Evolutionary conservation across 139 green algal genomes (phyloP), one percentile per base, ranked within the genome.

Genomic region (Chlorella vulgaris): DNA sequence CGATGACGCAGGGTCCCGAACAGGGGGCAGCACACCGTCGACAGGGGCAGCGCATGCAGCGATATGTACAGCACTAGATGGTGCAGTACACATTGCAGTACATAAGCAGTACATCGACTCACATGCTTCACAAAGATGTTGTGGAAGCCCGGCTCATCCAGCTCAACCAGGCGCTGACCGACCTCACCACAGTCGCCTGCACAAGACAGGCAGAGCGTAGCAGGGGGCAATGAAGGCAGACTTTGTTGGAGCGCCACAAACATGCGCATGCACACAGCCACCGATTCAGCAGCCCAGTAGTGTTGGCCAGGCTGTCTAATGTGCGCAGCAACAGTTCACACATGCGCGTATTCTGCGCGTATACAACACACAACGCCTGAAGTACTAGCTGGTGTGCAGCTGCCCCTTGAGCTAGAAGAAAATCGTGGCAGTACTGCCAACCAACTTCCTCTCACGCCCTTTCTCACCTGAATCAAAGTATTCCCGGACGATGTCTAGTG

Each of bases 121-220:
- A 90, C 90, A 50, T 92, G 89, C 89, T 98, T 98, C 40, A 98
- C 91, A 86, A 98, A 94, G 66, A 98, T 91, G 70, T 97, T 92
- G 81, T 94, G 88, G 76, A 98, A 92, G 50, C 93, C 96, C 2
- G 93, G 92, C 82, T 97, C 84, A 6, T 93, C 87, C 47, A 97
- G 85, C 77, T 96, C 91, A 2, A 78, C 29, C 63, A 98, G 84
- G 58, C 76, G 82, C 7, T 60, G 36, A 1, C 74, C 91, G 40
- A 96, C 92, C 82, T 96, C 94, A 1, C n/a, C 69, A 15, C 74
- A 66, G 73, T 96, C 81, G 43, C 69, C 81, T 83, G 67, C 51
- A 13, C 1, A 58, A n/a, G 43, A 77, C 63, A 70, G 3, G 4
- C 10, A 13, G 10, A 42, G 63, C 4, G 26, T 24, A 10, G 13